Conservation (phyloP, 106 monocot genomes). For the Phalaenopsis aphrodite region DNA sequence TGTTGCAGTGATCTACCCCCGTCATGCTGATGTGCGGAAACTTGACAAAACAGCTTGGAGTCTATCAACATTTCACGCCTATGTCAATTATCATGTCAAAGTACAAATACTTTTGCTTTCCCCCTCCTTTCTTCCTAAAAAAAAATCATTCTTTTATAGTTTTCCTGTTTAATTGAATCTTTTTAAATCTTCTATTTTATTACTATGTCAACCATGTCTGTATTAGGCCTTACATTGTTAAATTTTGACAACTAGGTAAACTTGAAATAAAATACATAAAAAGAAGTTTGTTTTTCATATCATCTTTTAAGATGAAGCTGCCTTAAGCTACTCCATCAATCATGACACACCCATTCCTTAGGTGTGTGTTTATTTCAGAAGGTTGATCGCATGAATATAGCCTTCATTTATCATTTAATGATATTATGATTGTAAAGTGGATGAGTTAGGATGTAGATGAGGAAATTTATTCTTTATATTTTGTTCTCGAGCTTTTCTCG, state of each 20-base stretch:
- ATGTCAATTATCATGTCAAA: constrained; percentile 98
- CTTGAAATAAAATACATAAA: background rate
- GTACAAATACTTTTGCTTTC: constrained; percentile 18
- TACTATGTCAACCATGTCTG: background rate
- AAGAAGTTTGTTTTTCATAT: background rate
- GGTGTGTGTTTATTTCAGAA: background rate
- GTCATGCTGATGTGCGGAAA: constrained; percentile 73
- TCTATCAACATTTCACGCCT: constrained; percentile 94
- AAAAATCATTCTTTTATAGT: background rate
- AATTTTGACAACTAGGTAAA: background rate
- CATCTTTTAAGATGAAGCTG: background rate
- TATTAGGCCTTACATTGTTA: background rate
- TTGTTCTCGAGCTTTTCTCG: background rate
- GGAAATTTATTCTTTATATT: no score
- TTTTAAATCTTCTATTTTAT: background rate
- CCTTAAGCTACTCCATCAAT: background rate
- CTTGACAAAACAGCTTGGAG: constrained; percentile 87
- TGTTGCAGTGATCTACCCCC: constrained; percentile 64
- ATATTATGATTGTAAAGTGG: background rate
- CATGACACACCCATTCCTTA: background rate
- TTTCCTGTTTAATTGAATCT: background rate
- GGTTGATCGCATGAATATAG: background rate
- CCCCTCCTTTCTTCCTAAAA: background rate
- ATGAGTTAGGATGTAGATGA: background rate
- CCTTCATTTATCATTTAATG: background rate